Evolutionary conservation across 352 stramenopile genomes (phyloP), one percentile per base, ranked within the genome.

Genomic region (Phytophthora citrophthora): DNA sequence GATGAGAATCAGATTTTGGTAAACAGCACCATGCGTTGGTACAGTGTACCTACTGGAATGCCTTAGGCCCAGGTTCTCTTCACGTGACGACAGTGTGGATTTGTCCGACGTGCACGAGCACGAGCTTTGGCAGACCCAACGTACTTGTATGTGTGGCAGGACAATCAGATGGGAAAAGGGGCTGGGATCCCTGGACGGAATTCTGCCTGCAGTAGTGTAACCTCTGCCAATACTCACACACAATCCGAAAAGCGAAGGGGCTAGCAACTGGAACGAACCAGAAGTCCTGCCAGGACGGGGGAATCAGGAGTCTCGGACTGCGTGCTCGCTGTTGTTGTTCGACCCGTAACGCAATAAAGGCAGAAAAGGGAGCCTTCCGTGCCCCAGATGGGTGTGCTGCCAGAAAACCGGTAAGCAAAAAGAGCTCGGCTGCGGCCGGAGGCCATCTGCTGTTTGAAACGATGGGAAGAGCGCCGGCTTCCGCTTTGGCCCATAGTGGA

Each of bases 331-430:
- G 13, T 60, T 54, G 13, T 60, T 50, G 58, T 49, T 66, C 59
- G 49, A 44, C 32, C 16, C 38, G 24, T 62, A 68, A 54, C 50
- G 41, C 59, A 52, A 62, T 36, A 50, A 52, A 53, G 13, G 43
- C 59, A 68, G 52, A 63, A 68, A 59, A 61, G 23, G 44, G 47
- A 53, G 40, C 31, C 40, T 36, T 34, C 29, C 39, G 46, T 52
- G 47, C 34, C 11, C 31, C 40, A 60, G 40, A 36, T 54, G 59
- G 31, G 34, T 41, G 31, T 31, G 18, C 54, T 48, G 31, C 26
- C 18, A 38, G 38, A 55, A 20, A 55, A 54, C 48, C 29, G 26
- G 41, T 53, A 54, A 61, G 46, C 38, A 53, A 20, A 50, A 31
- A 50, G 41, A n/a, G 23, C 15, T 46, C 34, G 31, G 13, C 5